Evolutionary conservation across 2,329 filamentous ascomycete species (phyloP), one percentile per base, ranked within the genome.

Genomic region (Rhinocladiella mackenziei): DNA sequence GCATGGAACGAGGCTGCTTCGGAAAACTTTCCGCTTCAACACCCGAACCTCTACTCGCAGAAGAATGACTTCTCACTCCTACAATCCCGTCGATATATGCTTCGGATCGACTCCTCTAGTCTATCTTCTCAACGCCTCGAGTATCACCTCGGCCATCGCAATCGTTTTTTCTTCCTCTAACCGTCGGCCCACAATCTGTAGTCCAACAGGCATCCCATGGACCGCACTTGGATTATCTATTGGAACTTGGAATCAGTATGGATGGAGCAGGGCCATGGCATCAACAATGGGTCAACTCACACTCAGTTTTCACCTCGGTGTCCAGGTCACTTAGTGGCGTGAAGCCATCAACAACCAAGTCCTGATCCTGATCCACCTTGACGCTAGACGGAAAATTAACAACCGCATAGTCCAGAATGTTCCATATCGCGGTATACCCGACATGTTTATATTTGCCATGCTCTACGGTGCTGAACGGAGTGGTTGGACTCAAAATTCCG

Each of bases 401-500:
- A 11, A 31, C 39, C 6, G 39, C 25, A 43, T 83, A 83, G 56
- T 83, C 79, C 0, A 83, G 63, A 7, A 81, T 61, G 51, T 82
- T 81, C 70, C 76, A 80, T 5, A 80, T 67, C 54, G 78, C 78
- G 0, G 77, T 80, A 53, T 81, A 80, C 2, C 78, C 78, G 23
- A 29, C n/a, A 77, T 73, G 0, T 71, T 73, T 57, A 80, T 76
- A 83, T 2, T 71, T 65, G 62, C 83, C 80, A 40, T 80, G 72
- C 8, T 72, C 68, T 1, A 79, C 76, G 0, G 79, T 71, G 0
- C 80, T 77, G 59, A 83, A 79, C 1, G 79, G 78, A 11, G 79
- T 78, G 0, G 81, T 69, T 0, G 80, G 80, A 46, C 73, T 76
- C 42, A 84, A 71, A 38, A 84, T 71, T 0, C 77, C 77, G 64